Conservation (phyloP, 805 yeast species). For the Candida andamanensis region DNA sequence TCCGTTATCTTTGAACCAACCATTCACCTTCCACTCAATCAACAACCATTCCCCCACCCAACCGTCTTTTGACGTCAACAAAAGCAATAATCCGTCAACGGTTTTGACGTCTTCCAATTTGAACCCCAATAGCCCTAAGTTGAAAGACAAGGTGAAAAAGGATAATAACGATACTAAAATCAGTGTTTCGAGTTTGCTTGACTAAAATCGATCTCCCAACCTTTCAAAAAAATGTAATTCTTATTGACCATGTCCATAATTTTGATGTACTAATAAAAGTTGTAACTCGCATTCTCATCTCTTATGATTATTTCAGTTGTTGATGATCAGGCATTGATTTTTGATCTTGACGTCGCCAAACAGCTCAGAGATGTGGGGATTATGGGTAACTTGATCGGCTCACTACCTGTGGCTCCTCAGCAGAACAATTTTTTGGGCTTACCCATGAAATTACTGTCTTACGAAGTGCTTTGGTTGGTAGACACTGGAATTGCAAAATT, state of each 20-base stretch:
- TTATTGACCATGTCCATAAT: too few relatives aligned
- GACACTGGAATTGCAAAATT: conserved; percentile 19
- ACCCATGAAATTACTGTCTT: conserved; percentile 68
- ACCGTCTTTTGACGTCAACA: conserved; percentile 6
- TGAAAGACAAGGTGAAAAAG: background rate
- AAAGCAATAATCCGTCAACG: conserved; percentile 9
- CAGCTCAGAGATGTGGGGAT: conserved; percentile 57
- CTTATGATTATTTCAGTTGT: conserved; percentile 9
- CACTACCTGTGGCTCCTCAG: conserved; percentile 87
- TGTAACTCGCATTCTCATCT: too few relatives aligned
- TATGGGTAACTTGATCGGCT: conserved; percentile 75
- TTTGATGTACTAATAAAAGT: conserved; percentile 1
- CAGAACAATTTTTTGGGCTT: conserved; percentile 84
- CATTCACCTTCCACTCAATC: conserved; percentile 3
- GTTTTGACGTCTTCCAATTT: conserved; percentile 8
- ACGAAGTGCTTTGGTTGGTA: conserved; percentile 69
- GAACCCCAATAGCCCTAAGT: background rate
- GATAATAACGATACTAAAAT: conserved; percentile 20
- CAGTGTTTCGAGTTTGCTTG: conserved; percentile 30
- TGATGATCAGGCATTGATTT: conserved; percentile 45
- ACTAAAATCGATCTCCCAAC: conserved; percentile 11
- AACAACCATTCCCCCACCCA: conserved; percentile 8
- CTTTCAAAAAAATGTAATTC: background rate
- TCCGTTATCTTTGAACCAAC: conserved; percentile 8
- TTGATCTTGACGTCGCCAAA: conserved; percentile 50